Evolutionary conservation across 1,284 basidiomycete species (phyloP), one percentile per base, ranked within the genome.

Genomic region (Amylostereum areolatum): DNA sequence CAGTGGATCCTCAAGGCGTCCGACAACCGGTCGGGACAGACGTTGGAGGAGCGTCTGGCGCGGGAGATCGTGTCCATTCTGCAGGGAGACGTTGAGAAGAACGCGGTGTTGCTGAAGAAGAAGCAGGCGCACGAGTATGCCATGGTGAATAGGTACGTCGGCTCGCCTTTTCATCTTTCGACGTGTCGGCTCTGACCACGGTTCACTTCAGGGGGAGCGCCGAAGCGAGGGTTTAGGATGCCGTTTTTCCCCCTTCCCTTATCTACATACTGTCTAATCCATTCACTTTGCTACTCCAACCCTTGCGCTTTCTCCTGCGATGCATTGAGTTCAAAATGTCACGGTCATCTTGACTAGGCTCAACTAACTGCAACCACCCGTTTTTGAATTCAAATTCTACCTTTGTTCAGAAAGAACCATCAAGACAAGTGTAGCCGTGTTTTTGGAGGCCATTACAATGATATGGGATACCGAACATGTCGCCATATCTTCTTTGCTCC

Each of bases 81-180:
- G 3, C 77, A 83, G 58, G 85, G 83, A 3, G 28, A 43, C 25
- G 25, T 28, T 12, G 12, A 29, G 41, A 28, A 43, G 5, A 80
- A 76, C 45, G 72, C 72, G 31, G 75, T 75, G 32, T 69, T 85
- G 52, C 70, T 75, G 57, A 75, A 74, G 57, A 81, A 90, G 66
- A 69, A 69, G 56, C 72, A 79, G 48, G 63, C 80, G 46, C 92
- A 95, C 64, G 77, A 73, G 58, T 60, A 78, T 35, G 93, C 86
- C 1, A 87, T 86, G 73, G 74, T 87, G 33, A 91, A 91, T 66
- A 84, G 92, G 89, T 92, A 55, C 50, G 85, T 75, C 9, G 11
- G 18, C 12, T 8, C 12, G 9, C 35, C 5, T 29, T 32, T 33
- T 25, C 10, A 18, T 39, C n/a, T 7, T 11, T 11, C 29, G 11